These are phyloP conservation scores for Penicillium diatomitis DNA, from an alignment of 495 filamentous ascomycete species.

Conservation along the genomic window DNA sequence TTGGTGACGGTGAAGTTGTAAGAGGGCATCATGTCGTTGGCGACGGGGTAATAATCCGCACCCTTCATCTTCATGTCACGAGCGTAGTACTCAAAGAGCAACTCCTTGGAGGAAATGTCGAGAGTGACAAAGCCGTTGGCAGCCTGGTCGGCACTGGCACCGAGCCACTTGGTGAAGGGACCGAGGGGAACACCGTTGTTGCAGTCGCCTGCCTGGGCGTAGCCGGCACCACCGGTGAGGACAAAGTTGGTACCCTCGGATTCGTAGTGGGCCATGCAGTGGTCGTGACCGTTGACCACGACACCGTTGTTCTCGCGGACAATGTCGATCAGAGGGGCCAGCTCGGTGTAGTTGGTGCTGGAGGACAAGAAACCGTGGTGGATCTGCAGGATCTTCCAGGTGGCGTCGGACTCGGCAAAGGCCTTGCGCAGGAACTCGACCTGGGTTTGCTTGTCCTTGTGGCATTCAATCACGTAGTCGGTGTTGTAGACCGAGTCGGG, in stretches of 20 bases:
- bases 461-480: constrained; percentile 9
- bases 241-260: constrained; percentile 13
- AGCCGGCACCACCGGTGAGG: constrained; percentile 12
- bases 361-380: constrained; percentile 15
- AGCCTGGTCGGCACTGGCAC: constrained; percentile 8
- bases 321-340: constrained; percentile 11
- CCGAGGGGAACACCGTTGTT: constrained; percentile 15
- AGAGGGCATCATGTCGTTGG: constrained; percentile 13
- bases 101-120: constrained; percentile 11
- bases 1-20: constrained; percentile 11
- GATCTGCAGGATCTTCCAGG: constrained; percentile 17
- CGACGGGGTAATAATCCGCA: constrained; percentile 11
- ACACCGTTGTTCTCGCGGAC: constrained; percentile 10
- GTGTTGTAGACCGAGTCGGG: constrained; percentile 12
- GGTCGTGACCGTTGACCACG: constrained; percentile 18
- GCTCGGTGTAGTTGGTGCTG: constrained; percentile 12
- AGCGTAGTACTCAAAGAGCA: constrained; percentile 18
- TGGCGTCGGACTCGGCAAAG: constrained; percentile 7
- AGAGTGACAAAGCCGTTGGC: constrained; percentile 18
- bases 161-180: constrained; percentile 13
- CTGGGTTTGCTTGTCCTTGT: constrained; percentile 11
- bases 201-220: constrained; percentile 16
- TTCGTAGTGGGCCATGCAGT: constrained; percentile 18
- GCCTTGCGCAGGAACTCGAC: constrained; percentile 12
- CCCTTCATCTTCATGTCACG: constrained; percentile 8